Conservation (phyloP, 169 alveolate genomes). For the Cryptosporidium canis region DNA sequence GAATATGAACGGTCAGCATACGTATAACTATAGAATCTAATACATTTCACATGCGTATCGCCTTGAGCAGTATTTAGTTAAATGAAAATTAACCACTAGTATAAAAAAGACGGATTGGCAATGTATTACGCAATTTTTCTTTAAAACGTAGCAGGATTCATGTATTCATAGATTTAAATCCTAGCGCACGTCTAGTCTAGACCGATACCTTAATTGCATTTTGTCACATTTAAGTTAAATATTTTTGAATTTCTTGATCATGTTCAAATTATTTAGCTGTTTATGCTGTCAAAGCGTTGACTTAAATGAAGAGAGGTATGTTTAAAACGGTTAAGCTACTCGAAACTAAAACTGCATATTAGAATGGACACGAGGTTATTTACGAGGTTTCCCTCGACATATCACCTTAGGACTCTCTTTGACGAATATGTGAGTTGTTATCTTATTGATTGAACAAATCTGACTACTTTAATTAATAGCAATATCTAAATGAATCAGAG, state of each 20-base stretch:
- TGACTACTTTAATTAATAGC: background rate
- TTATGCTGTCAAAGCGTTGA: constrained; percentile 63
- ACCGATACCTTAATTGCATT: background rate
- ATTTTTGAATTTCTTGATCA: background rate
- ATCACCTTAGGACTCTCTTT: constrained; percentile 56
- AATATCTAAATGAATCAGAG: background rate
- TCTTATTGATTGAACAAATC: background rate
- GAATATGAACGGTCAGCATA: too few relatives aligned
- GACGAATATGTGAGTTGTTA: constrained; percentile 52
- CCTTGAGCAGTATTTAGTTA: background rate
- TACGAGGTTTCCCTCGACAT: constrained; percentile 65
- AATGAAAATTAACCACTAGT: too few relatives aligned
- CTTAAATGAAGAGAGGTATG: constrained; percentile 40
- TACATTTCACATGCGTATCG: too few relatives aligned
- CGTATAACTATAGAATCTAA: too few relatives aligned
- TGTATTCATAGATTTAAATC: constrained; percentile 14
- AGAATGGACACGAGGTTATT: constrained; percentile 33
- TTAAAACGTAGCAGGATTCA: background rate
- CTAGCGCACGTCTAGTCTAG: constrained; percentile 34
- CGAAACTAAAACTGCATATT: background rate
- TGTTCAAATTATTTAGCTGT: constrained; percentile 45
- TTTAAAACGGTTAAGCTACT: background rate
- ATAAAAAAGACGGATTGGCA: background rate
- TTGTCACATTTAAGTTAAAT: background rate
- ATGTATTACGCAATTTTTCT: background rate